Evolutionary conservation across 2,329 filamentous ascomycete species (phyloP), one percentile per base, ranked within the genome.

Genomic region (Mariannaea sp.): DNA sequence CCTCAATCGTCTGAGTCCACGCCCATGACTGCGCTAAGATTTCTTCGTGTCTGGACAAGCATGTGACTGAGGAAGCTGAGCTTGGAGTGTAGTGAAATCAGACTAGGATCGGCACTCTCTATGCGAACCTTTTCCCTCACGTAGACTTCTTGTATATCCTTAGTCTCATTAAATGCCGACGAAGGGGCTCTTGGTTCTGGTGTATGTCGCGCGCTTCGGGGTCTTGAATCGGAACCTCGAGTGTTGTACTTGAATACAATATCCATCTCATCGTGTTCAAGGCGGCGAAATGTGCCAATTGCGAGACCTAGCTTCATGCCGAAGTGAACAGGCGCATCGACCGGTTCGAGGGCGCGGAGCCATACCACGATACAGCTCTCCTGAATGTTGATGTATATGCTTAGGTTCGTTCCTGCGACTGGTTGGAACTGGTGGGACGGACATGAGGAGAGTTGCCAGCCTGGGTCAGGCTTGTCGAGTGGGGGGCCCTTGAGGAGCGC

Each of bases 101-200:
- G 70, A 63, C 86, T 92, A 1, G 93, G 93, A 70, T 97, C 92
- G 49, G 92, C 90, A 65, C 85, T 93, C 71, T 96, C 92, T 2
- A 97, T 87, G 33, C 89, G 81, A 4, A 96, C 83, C 75, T 97
- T 97, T 70, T 97, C 93, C 61, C 87, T 85, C 39, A 97, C 93
- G 59, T 85, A 87, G 3, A 97, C 92, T 56, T 94, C 85, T 3
- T 73, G 70, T 26, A 71, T 56, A 29, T 67, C 65, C 35, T 47
- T 57, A 22, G 35, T 53, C 13, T 62, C 48, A 2, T 45, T 60
- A 26, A 59, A 59, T 16, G 56, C 54, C 7, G 61, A 50, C 3
- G 57, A 50, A 9, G 56, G 42, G 10, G 65, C 55, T 27, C 55
- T 46, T n/a, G 61, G 59, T 26, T 66, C 64, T 20, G 61, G 59